Evolutionary conservation across 2,329 filamentous ascomycete species (phyloP).

Genomic region (Ceratocystis harringtonii): DNA sequence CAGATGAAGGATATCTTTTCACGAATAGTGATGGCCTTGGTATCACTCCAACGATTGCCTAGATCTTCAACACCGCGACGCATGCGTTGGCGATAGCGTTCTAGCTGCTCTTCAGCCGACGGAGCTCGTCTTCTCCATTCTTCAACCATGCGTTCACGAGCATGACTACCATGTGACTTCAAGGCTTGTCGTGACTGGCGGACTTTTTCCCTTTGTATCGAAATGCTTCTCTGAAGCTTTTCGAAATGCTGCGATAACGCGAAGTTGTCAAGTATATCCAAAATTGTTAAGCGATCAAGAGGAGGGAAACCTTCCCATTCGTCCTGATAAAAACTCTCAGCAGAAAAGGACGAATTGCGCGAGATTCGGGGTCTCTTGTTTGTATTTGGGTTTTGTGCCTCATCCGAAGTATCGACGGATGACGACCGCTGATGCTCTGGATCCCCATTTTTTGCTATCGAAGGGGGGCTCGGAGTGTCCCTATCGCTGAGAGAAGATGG

Average conservation of each 20-base stretch:
- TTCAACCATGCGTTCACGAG: conserved; percentile 80
- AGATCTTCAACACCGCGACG: conserved; percentile 76
- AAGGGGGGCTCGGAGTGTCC: conserved; percentile 30
- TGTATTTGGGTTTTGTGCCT: conserved; percentile 26
- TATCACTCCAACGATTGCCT: conserved; percentile 73
- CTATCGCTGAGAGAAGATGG: not conserved
- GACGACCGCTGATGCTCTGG: not conserved
- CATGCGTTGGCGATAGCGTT: conserved; percentile 81
- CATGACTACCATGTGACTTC: conserved; percentile 58
- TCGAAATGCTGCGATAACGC: conserved; percentile 81
- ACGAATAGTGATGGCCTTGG: conserved; percentile 69
- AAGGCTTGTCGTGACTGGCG: conserved; percentile 67
- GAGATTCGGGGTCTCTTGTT: conserved; percentile 46
- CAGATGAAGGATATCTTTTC: conserved; percentile 96
- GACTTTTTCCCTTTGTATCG: conserved; percentile 71
- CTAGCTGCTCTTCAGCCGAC: conserved; percentile 79
- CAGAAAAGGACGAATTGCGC: conserved; percentile 67
- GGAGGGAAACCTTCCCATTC: conserved; percentile 80
- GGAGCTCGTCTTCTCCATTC: conserved; percentile 81
- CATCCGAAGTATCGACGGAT: not conserved
- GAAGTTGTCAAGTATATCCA: conserved; percentile 90
- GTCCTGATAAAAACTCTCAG: conserved; percentile 70
- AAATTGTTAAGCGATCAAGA: conserved; percentile 74
- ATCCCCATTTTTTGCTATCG: conserved; percentile 25
- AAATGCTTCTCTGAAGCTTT: conserved; percentile 71